phyloP scores from a whole-genome alignment of 441 rosid species.

The Brassica hybrid region DNA sequence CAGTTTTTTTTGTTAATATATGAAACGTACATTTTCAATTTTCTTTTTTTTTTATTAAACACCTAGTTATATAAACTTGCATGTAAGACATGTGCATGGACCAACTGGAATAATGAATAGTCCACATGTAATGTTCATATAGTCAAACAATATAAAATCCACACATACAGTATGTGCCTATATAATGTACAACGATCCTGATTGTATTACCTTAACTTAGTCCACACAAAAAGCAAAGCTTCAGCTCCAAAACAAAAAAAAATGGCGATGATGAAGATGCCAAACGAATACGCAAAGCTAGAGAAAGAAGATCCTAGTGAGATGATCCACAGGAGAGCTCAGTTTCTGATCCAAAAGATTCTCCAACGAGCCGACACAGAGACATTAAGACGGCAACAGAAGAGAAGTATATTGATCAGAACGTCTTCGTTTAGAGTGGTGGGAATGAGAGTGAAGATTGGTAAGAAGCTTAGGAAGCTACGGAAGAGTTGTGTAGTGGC shows the following conservation, averaged over 20 bases:
- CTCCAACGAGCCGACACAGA: conserved; percentile 53
- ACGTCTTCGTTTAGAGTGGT: conserved; percentile 26
- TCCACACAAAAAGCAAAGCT: background rate
- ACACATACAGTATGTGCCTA: conserved; percentile 19
- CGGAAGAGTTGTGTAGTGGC: conserved; percentile 27
- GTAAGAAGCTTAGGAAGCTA: conserved; percentile 30
- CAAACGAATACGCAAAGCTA: conserved; percentile 56
- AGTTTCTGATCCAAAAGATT: conserved; percentile 73
- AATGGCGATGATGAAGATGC: conserved; percentile 37
- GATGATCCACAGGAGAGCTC: conserved; percentile 55
- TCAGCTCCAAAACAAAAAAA: background rate
- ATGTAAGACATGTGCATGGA: conserved; percentile 20
- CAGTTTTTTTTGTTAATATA: background rate
- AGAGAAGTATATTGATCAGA: background rate
- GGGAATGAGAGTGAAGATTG: conserved; percentile 24
- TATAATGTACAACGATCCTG: conserved; percentile 12
- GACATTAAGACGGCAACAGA: conserved; percentile 11
- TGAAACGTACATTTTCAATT: background rate
- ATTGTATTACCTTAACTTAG: conserved; percentile 14
- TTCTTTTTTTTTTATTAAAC: background rate
- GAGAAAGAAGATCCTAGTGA: conserved; percentile 65
- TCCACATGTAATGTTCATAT: conserved; percentile 30
- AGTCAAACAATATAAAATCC: conserved; percentile 28
- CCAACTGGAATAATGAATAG: conserved; percentile 28
- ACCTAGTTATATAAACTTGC: background rate